Conservation (phyloP, 441 rosid species). For the Macaranga tanarius region DNA sequence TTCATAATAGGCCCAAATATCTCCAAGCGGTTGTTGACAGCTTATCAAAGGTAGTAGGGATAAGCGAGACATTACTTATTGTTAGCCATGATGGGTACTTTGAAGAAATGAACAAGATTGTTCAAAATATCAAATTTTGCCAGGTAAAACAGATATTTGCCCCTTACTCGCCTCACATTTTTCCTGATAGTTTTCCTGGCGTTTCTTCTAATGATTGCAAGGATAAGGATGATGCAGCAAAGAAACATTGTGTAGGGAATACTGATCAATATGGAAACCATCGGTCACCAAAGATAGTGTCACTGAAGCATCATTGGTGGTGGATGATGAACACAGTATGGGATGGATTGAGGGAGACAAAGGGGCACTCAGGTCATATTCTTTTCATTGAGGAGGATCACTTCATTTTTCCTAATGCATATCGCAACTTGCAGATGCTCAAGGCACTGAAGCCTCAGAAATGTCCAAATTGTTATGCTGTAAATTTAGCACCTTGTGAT, state of each 20-base stretch:
- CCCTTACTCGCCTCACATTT: slow-evolving; percentile 81
- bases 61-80: slow-evolving; percentile 76
- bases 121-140: slow-evolving; percentile 72
- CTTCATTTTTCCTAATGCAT: slow-evolving; percentile 90
- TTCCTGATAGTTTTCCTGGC: slow-evolving; percentile 65
- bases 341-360: slow-evolving; percentile 83
- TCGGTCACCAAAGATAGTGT: slow-evolving; percentile 74
- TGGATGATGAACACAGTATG: slow-evolving; percentile 99
- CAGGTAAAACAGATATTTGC: slow-evolving; percentile 88
- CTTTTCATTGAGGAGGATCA: slow-evolving; percentile 97
- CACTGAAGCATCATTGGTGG: slow-evolving; percentile 99
- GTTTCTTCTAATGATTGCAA: slow-evolving; percentile 60
- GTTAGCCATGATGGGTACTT: slow-evolving; percentile 95
- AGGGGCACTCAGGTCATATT: slow-evolving; percentile 56
- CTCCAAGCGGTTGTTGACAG: slow-evolving; percentile 69
- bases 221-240: slow-evolving; percentile 56
- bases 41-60: slow-evolving; percentile 76
- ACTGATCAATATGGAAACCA: slow-evolving; percentile 96
- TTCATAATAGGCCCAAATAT: slow-evolving; percentile 91
- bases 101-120: slow-evolving; percentile 78
- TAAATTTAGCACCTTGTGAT: slow-evolving; percentile 89
- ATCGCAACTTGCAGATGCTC: slow-evolving; percentile 80
- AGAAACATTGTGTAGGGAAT: slow-evolving; percentile 60
- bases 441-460: slow-evolving; percentile 53
- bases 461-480: slow-evolving; percentile 86